phyloP scores from a whole-genome alignment of 1,284 basidiomycete genomes.

The Xerocomus amazonicus region DNA sequence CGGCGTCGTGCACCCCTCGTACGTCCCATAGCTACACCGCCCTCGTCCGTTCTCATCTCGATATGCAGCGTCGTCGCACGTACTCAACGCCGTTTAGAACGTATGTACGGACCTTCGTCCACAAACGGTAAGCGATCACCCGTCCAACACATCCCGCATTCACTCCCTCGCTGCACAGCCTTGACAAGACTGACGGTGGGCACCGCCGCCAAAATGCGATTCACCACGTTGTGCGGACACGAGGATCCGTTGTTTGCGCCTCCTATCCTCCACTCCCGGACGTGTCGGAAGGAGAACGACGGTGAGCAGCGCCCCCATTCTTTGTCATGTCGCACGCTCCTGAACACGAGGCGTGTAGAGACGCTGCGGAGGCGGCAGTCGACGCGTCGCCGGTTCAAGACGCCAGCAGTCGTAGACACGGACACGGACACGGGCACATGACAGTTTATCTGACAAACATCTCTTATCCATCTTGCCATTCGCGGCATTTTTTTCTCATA shows the following conservation, averaged over 20 bases:
- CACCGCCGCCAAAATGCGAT: slow-evolving; percentile 13
- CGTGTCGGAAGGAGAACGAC: slow-evolving; percentile 10
- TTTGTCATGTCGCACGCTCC: neutral
- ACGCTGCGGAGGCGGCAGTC: neutral
- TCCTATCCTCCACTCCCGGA: slow-evolving; percentile 12
- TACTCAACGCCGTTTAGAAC: slow-evolving; percentile 22
- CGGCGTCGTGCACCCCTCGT: slow-evolving; percentile 20
- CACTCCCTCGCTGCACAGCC: slow-evolving; percentile 4
- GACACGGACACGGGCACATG: slow-evolving; percentile 11
- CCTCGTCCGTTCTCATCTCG: slow-evolving; percentile 2
- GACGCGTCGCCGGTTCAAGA: neutral
- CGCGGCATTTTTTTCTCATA: slow-evolving; percentile 3
- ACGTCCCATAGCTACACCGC: slow-evolving; percentile 1
- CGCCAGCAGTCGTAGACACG: slow-evolving; percentile 4
- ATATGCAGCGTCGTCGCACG: slow-evolving; percentile 22
- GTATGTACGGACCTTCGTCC: slow-evolving; percentile 24
- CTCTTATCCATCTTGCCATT: slow-evolving; percentile 6
- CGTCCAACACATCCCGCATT: neutral
- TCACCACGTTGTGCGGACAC: slow-evolving; percentile 1
- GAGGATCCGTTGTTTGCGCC: slow-evolving; percentile 20
- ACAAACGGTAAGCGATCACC: slow-evolving; percentile 10
- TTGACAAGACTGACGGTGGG: neutral
- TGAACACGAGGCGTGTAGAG: neutral
- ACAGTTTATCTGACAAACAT: neutral
- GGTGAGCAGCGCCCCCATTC: slow-evolving; percentile 1